Evolutionary conservation across 441 rosid species (phyloP).

Genomic region (Lepidium campestre): DNA sequence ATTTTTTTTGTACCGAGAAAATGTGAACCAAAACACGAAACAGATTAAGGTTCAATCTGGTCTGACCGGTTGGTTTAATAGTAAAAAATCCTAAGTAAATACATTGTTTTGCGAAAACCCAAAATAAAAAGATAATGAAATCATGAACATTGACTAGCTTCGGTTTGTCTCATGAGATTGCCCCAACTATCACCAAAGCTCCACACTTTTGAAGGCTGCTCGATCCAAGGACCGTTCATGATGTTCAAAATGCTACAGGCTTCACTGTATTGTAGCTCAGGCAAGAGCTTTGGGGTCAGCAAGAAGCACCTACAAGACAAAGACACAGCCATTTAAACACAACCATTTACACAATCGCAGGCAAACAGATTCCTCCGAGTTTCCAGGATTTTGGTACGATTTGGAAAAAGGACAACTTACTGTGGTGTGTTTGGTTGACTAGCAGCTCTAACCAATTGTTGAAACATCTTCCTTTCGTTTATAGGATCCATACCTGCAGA

Average conservation of each 20-base stretch:
- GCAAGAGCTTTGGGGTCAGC: slow-evolving; percentile 83
- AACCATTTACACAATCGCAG: background rate
- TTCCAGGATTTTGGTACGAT: background rate
- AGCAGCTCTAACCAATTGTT: slow-evolving; percentile 93
- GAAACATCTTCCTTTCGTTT: slow-evolving; percentile 98
- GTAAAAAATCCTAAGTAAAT: background rate
- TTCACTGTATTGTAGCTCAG: slow-evolving; percentile 82
- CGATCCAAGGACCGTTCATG: slow-evolving; percentile 98
- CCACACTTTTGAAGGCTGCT: slow-evolving; percentile 85
- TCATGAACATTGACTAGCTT: slow-evolving; percentile 32
- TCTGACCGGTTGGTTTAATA: slow-evolving; percentile 5
- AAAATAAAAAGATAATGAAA: background rate
- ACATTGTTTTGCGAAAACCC: background rate
- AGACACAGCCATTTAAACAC: background rate
- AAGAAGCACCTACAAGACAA: slow-evolving; percentile 67
- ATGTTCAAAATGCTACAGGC: slow-evolving; percentile 90
- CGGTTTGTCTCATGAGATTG: slow-evolving; percentile 38
- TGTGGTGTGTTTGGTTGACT: slow-evolving; percentile 95
- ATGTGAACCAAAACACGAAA: background rate
- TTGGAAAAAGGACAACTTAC: slow-evolving; percentile 31
- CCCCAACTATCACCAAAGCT: slow-evolving; percentile 74
- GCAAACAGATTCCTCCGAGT: background rate
- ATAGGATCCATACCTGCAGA: slow-evolving; percentile 91
- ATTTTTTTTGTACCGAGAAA: background rate
- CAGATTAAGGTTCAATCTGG: background rate